Conservation (phyloP, 1,284 basidiomycete species). For the Sanguinoderma infundibulare region DNA sequence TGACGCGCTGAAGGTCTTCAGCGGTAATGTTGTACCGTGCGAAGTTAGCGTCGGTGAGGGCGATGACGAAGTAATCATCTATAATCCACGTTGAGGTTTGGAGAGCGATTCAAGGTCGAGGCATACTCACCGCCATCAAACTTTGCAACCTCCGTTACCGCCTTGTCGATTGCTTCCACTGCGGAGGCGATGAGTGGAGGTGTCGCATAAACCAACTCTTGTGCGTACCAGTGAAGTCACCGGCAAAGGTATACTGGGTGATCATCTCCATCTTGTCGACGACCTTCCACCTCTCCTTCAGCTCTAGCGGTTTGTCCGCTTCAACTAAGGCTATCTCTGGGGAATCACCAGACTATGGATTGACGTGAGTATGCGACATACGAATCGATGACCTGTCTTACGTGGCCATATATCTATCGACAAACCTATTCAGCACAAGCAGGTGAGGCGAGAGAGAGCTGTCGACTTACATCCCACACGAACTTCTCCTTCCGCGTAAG, state of each 20-base stretch:
- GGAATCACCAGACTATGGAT: slow-evolving; percentile 64
- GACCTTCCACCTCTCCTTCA: slow-evolving; percentile 65
- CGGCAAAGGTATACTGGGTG: slow-evolving; percentile 69
- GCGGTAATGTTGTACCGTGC: slow-evolving; percentile 64
- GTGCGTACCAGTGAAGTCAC: slow-evolving; percentile 61
- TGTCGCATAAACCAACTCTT: not conserved
- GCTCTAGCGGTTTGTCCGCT: slow-evolving; percentile 48
- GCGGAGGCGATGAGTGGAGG: slow-evolving; percentile 3
- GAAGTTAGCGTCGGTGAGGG: slow-evolving; percentile 73
- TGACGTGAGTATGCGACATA: not conserved
- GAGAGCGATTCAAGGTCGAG: not conserved
- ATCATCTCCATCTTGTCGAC: slow-evolving; percentile 71
- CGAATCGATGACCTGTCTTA: slow-evolving; percentile 36
- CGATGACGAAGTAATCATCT: slow-evolving; percentile 75
- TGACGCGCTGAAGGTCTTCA: slow-evolving; percentile 57
- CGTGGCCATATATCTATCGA: slow-evolving; percentile 65
- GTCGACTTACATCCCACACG: slow-evolving; percentile 65
- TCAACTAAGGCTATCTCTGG: slow-evolving; percentile 58
- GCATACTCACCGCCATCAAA: slow-evolving; percentile 57
- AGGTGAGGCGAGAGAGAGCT: not conserved
- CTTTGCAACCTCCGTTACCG: slow-evolving; percentile 59
- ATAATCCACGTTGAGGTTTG: not conserved
- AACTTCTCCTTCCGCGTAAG: slow-evolving; percentile 69
- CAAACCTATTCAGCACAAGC: not conserved
- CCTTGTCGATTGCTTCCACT: slow-evolving; percentile 70